phyloP scores from a whole-genome alignment of 257 asterid genomes.

The Henckelia pumila region DNA sequence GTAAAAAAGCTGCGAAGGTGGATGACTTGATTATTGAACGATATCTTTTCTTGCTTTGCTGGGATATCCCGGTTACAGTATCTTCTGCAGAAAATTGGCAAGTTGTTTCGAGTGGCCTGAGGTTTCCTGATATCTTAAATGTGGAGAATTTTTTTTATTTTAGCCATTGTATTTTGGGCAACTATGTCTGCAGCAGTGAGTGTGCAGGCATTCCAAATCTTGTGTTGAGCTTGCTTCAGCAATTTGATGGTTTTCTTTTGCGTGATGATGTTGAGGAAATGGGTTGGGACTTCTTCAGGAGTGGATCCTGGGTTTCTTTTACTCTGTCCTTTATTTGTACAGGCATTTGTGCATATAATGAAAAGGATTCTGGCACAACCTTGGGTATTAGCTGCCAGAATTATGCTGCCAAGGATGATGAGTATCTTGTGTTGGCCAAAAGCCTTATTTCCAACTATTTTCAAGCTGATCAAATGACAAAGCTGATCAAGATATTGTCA shows the following conservation, averaged over 20 bases:
- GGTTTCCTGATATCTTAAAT: constrained; percentile 45
- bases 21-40: constrained; percentile 87
- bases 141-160: constrained; percentile 54
- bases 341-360: constrained; percentile 44
- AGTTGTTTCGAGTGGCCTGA: constrained; percentile 34
- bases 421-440: constrained; percentile 50
- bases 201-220: constrained; percentile 42
- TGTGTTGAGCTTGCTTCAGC: constrained; percentile 61
- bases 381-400: constrained; percentile 34
- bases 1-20: constrained; percentile 53
- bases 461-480: constrained; percentile 45
- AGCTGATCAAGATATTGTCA: constrained; percentile 51
- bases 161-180: constrained; percentile 53
- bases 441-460: constrained; percentile 44
- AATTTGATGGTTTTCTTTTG: constrained; percentile 43
- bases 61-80: constrained; percentile 64
- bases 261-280: constrained; percentile 50
- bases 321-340: constrained; percentile 56
- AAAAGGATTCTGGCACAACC: constrained; percentile 34
- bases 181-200: constrained; percentile 32
- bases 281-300: constrained; percentile 73
- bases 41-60: constrained; percentile 85
- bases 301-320: constrained; percentile 78
- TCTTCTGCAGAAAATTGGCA: constrained; percentile 42
- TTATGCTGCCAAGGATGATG: constrained; percentile 49